Evolutionary conservation across 495 filamentous ascomycete genomes (phyloP).

Genomic region (Aspergillus olivimuriae): DNA sequence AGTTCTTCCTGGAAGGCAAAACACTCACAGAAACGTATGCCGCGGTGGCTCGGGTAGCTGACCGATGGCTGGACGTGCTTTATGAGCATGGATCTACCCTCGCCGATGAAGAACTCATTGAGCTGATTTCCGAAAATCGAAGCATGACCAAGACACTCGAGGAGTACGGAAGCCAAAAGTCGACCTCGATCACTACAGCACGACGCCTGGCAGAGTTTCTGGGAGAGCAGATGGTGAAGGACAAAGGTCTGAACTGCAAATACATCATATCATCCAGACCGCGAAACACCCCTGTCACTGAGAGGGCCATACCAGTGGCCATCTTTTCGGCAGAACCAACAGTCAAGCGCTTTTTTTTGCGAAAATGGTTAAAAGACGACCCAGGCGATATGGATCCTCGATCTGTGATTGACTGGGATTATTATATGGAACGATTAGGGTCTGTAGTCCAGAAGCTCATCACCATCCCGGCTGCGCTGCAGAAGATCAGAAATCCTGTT

Average conservation of each 20-base stretch:
- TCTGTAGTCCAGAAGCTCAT: slow-evolving; percentile 98
- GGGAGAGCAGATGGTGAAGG: slow-evolving; percentile 97
- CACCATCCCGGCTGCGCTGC: slow-evolving; percentile 92
- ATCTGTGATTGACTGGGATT: slow-evolving; percentile 87
- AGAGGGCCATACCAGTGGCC: slow-evolving; percentile 87
- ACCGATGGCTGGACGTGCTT: slow-evolving; percentile 92
- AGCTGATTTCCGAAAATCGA: slow-evolving; percentile 97
- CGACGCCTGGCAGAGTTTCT: slow-evolving; percentile 92
- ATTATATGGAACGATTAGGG: slow-evolving; percentile 89
- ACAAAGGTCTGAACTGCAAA: slow-evolving; percentile 98
- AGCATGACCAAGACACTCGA: slow-evolving; percentile 95
- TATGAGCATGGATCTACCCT: slow-evolving; percentile 79
- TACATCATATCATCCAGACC: slow-evolving; percentile 93
- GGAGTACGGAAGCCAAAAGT: slow-evolving; percentile 93
- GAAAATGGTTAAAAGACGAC: slow-evolving; percentile 94
- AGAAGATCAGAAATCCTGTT: slow-evolving; percentile 91
- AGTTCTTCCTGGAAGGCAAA: slow-evolving; percentile 90
- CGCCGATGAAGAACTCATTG: slow-evolving; percentile 93
- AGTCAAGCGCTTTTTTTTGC: slow-evolving; percentile 81
- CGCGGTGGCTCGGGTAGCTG: slow-evolving; percentile 90
- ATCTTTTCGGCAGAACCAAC: slow-evolving; percentile 92
- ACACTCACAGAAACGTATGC: slow-evolving; percentile 85
- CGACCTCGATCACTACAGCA: slow-evolving; percentile 97
- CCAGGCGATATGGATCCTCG: slow-evolving; percentile 89
- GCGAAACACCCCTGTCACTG: slow-evolving; percentile 85